These are phyloP conservation scores for Mortierella sp. DNA, from an alignment of 371 early-diverging fungal species.

Conservation along the genomic window DNA sequence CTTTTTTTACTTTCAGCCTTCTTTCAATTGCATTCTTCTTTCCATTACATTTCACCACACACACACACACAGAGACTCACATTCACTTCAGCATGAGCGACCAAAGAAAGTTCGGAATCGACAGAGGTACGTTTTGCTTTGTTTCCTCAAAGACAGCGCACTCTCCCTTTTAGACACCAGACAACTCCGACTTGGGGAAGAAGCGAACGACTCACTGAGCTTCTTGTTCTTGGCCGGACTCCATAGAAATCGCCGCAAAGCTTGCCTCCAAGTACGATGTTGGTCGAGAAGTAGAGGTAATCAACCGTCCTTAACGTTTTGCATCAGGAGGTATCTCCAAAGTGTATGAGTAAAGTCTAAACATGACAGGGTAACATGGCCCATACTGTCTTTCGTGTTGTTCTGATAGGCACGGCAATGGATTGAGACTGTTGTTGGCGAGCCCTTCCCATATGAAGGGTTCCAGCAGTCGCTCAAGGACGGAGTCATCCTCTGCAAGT, in stretches of 20 bases:
- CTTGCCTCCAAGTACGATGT: constrained; percentile 71
- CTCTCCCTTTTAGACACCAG: background rate
- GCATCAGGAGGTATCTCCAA: background rate
- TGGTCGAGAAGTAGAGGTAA: constrained; percentile 65
- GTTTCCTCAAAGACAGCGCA: background rate
- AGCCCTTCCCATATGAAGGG: constrained; percentile 62
- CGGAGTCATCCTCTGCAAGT: constrained; percentile 89
- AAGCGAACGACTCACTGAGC: background rate
- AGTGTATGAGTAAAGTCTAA: background rate
- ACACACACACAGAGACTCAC: background rate
- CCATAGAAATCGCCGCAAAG: constrained; percentile 68
- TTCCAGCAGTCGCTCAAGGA: constrained; percentile 83
- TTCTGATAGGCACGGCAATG: constrained; percentile 66
- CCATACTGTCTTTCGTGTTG: no score
- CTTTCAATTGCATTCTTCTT: background rate
- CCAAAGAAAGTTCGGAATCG: constrained; percentile 53
- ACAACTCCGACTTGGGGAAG: background rate
- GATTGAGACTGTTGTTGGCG: constrained; percentile 75
- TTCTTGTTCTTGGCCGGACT: background rate
- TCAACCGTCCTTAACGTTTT: background rate
- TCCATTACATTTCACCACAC: background rate
- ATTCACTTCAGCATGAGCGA: constrained; percentile 26
- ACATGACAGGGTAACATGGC: background rate
- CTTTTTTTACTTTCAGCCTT: no score
- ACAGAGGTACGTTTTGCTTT: constrained; percentile 40